phyloP scores from a whole-genome alignment of 116 monocot genomes.

The Zostera marina region DNA sequence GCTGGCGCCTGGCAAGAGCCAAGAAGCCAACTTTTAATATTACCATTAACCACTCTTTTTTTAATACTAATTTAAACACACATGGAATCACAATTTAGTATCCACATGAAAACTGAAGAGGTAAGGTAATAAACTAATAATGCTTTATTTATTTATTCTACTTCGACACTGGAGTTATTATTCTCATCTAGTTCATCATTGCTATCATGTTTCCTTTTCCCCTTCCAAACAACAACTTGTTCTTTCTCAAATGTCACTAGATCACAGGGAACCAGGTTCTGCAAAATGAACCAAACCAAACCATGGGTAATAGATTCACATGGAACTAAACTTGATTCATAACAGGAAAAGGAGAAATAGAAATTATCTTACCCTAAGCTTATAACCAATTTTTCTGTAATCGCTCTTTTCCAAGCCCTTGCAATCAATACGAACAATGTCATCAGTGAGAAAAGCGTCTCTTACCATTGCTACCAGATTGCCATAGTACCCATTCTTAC shows the following conservation, averaged over 20 bases:
- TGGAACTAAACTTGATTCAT: neutral
- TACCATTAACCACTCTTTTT: too few species aligned
- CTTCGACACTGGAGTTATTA: too few species aligned
- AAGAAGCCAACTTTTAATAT: too few species aligned
- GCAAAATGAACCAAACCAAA: slow-evolving; percentile 5
- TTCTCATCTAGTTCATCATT: neutral
- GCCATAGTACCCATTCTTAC: slow-evolving; percentile 95
- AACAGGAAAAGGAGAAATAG: slow-evolving; percentile 1
- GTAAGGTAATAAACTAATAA: too few species aligned
- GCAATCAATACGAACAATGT: slow-evolving; percentile 84
- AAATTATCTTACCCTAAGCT: slow-evolving; percentile 52
- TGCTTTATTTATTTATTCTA: too few species aligned
- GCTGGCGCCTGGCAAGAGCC: too few species aligned
- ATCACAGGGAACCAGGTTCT: slow-evolving; percentile 88
- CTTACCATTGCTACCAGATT: slow-evolving; percentile 84
- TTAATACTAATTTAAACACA: too few species aligned
- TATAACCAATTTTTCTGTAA: slow-evolving; percentile 85
- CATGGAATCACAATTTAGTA: too few species aligned
- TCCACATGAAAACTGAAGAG: too few species aligned
- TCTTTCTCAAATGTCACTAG: slow-evolving; percentile 85
- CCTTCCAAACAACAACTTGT: slow-evolving; percentile 88
- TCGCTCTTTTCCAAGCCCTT: slow-evolving; percentile 68
- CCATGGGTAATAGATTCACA: neutral
- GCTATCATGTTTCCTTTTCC: slow-evolving; percentile 37
- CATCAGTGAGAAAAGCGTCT: slow-evolving; percentile 83